These are phyloP conservation scores for Talaromyces liani DNA, from an alignment of 495 filamentous ascomycete species.

Conservation along the genomic window DNA sequence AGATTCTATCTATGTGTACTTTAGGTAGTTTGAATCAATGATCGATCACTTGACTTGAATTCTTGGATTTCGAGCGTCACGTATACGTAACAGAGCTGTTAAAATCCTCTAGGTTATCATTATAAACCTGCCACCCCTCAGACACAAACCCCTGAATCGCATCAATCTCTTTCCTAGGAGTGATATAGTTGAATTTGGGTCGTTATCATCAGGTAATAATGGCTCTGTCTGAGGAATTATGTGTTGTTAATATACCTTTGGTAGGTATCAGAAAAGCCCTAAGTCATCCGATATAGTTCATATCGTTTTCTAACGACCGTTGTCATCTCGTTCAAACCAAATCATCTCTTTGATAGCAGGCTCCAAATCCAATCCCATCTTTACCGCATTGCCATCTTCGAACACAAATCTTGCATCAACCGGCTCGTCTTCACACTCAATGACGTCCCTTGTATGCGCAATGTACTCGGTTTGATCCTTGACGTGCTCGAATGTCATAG, in stretches of 20 bases:
- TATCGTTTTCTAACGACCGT: not conserved
- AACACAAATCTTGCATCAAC: conserved; percentile 17
- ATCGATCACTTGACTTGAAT: not conserved
- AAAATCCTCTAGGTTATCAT: too few species aligned
- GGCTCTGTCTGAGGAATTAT: not conserved
- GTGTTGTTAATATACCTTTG: not conserved
- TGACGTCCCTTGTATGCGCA: not conserved
- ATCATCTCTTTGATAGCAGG: conserved; percentile 14
- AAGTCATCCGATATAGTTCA: not conserved
- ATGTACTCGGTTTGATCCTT: conserved; percentile 5
- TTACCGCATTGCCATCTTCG: conserved; percentile 14
- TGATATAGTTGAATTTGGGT: too few species aligned
- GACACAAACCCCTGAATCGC: too few species aligned
- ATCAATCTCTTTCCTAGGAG: too few species aligned
- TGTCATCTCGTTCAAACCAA: conserved; percentile 17
- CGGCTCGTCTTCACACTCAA: conserved; percentile 6
- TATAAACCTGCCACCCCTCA: too few species aligned
- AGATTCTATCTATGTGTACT: not conserved
- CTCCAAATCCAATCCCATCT: conserved; percentile 19
- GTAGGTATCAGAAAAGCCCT: too few species aligned
- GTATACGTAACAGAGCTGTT: not conserved
- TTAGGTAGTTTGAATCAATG: not conserved
- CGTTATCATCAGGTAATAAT: too few species aligned
- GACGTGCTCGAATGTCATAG: conserved; percentile 12
- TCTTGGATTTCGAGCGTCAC: not conserved